Evolutionary conservation across 805 yeast genomes (phyloP).

Genomic region (Ogataea trehalophila): DNA sequence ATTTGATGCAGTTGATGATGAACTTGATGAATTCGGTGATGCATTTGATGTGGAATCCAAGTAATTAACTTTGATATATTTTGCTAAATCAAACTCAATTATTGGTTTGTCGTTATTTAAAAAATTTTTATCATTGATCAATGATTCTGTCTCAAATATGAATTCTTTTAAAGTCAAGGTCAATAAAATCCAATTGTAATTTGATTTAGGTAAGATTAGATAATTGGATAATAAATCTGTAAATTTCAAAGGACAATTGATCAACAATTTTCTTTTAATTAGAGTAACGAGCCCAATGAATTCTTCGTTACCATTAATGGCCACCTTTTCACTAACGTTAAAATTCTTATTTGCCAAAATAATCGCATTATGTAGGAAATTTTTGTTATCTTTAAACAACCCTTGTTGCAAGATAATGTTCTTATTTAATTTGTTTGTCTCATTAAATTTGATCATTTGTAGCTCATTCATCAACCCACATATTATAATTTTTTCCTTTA

Average conservation of each 20-base stretch:
- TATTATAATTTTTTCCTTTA: slow-evolving; percentile 24
- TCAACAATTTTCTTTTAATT: slow-evolving; percentile 43
- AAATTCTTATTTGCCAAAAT: slow-evolving; percentile 46
- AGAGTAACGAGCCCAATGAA: slow-evolving; percentile 34
- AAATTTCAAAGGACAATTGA: slow-evolving; percentile 46
- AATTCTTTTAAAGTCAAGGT: slow-evolving; percentile 45
- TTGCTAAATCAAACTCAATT: slow-evolving; percentile 22
- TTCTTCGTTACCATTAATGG: slow-evolving; percentile 19
- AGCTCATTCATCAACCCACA: slow-evolving; percentile 31
- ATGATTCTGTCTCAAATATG: slow-evolving; percentile 22
- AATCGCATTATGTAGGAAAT: slow-evolving; percentile 47
- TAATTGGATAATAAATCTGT: slow-evolving; percentile 45
- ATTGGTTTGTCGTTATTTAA: slow-evolving; percentile 22
- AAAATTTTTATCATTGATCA: slow-evolving; percentile 17
- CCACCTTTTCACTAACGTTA: slow-evolving; percentile 21
- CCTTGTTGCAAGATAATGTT: slow-evolving; percentile 21
- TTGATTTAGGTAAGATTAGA: slow-evolving; percentile 36
- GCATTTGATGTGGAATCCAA: slow-evolving; percentile 12
- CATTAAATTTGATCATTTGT: slow-evolving; percentile 27
- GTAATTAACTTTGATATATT: slow-evolving; percentile 9
- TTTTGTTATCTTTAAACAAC: slow-evolving; percentile 32
- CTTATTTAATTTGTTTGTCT: slow-evolving; percentile 21
- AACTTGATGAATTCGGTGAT: background rate
- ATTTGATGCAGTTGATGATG: background rate
- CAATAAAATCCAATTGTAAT: slow-evolving; percentile 41